Percentiles rank a stretch among this genome's conserved stretches.
Conservation (phyloP, 2,329 filamentous ascomycete species). For the Paraphoma chrysanthemicola region DNA sequence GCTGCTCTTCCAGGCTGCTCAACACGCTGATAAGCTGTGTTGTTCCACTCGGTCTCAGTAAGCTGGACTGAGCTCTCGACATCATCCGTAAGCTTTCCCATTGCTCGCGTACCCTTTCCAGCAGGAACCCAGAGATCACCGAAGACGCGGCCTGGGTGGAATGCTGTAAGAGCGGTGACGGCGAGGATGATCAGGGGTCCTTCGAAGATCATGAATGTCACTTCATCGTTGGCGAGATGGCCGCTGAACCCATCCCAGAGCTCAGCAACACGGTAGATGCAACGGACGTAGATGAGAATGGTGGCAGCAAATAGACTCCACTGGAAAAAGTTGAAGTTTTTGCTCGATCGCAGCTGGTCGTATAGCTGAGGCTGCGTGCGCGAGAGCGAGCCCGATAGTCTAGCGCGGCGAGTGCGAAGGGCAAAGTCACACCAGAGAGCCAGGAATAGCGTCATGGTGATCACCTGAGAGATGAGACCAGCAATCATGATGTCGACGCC, state of each 20-base stretch:
- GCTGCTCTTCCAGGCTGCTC: constrained; percentile 3
- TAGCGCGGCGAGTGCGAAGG: constrained; percentile 24
- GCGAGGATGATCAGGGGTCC: constrained; percentile 59
- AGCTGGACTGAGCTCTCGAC: constrained; percentile 13
- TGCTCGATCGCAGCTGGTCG: constrained; percentile 17
- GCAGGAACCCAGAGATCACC: constrained; percentile 32
- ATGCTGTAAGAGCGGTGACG: constrained; percentile 50
- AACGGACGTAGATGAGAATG: constrained; percentile 54
- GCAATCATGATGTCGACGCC: constrained; percentile 64
- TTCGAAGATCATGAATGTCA: constrained; percentile 59
- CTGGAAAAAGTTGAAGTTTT: constrained; percentile 27
- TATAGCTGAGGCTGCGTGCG: constrained; percentile 31
- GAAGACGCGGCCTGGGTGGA: constrained; percentile 52
- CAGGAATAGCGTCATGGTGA: constrained; percentile 58
- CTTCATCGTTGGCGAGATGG: constrained; percentile 54
- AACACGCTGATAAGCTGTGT: constrained; percentile 20
- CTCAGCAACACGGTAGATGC: constrained; percentile 56
- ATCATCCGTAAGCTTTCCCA: constrained; percentile 13
- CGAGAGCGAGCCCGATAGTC: constrained; percentile 18
- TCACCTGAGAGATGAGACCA: constrained; percentile 62
- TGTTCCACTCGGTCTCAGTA: constrained; percentile 15
- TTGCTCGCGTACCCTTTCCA: constrained; percentile 25
- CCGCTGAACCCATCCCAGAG: constrained; percentile 54
- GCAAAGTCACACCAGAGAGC: constrained; percentile 47
- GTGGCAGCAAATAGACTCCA: constrained; percentile 49